Conservation (phyloP, 2,329 filamentous ascomycete genomes). For the Calonectria fujianensis region DNA sequence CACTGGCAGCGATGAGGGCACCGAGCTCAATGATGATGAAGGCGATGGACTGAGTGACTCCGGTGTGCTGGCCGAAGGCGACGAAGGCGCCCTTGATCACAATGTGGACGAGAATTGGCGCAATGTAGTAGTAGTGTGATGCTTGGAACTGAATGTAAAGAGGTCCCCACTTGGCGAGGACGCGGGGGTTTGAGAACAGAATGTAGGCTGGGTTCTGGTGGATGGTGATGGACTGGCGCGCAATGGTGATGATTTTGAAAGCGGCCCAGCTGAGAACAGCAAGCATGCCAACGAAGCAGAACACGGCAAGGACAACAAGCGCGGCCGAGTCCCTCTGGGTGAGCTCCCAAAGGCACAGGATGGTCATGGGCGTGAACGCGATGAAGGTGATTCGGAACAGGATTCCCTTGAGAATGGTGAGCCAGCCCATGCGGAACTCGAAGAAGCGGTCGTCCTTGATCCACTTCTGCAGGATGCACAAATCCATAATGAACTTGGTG, state of each 20-base stretch:
- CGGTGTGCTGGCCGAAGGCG: conserved; percentile 83
- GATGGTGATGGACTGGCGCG: conserved; percentile 83
- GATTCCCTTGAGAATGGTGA: conserved; percentile 92
- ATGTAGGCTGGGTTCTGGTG: conserved; percentile 98
- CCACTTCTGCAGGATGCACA: conserved; percentile 82
- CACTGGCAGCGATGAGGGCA: conserved; percentile 84
- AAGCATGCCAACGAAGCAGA: conserved; percentile 89
- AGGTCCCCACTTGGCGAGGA: conserved; percentile 98
- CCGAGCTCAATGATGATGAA: conserved; percentile 88
- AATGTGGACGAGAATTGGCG: conserved; percentile 85
- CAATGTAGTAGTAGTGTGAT: conserved; percentile 95
- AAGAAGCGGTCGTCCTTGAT: conserved; percentile 90
- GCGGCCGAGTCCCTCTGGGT: conserved; percentile 89
- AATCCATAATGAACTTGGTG: conserved; percentile 88
- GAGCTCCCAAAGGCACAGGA: conserved; percentile 95
- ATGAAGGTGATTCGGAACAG: conserved; percentile 92
- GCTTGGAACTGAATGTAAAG: conserved; percentile 97
- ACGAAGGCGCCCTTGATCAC: conserved; percentile 92
- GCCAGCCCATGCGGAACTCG: conserved; percentile 96
- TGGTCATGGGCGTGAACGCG: conserved; percentile 91
- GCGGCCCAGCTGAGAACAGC: conserved; percentile 88
- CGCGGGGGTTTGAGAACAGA: conserved; percentile 92
- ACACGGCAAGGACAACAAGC: conserved; percentile 88
- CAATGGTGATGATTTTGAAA: conserved; percentile 82
- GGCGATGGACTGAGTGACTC: conserved; percentile 85